Base-by-base conservation (phyloP, 2,329 filamentous ascomycete genomes). In the Neodidymelliopsis sp. region DNA sequence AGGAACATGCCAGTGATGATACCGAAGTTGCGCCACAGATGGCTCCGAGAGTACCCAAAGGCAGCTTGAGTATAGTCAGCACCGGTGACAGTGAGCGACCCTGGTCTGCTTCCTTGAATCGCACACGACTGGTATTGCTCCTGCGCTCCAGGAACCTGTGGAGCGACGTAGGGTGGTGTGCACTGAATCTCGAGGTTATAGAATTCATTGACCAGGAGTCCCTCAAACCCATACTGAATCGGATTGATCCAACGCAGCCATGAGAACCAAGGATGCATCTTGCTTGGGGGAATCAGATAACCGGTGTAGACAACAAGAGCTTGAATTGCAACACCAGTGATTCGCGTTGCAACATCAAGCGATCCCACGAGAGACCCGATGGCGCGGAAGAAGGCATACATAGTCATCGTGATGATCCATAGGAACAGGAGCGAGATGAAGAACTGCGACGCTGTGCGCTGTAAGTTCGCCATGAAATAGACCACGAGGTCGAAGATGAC, bases 171-270 rank as follows among this genome's bases (percentile, higher is more conserved):
- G 0, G 82, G 80, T 2, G 78, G 65, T 2, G 76, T 76, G 55
- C 85, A 88, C 47, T 79, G 63, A 20, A 87, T 77, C 2, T 79
- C 68, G 1, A 85, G 70, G 22, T 72, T 74, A 54, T 87, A 79
- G 48, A 91, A 90, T 64, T 91, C 88, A 59, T 91, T 91, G 0
- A 84, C 77, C 62, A 90, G 77, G 0, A 91, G 69, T 0, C 81
- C 81, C 56, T 90, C 84, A 48, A 90, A 91, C 0, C 79, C 84
- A 49, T 90, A 90, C 0, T 87, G 82, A 3, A 91, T 73, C 0
- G 87, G 87, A 54, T 77, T 76, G 53, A 77, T 67, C 68, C 74
- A 76, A 7, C 63, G 50, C 5, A 75, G 50, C 74, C 73, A 75
- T 4, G 58, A 63, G 28, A 74, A 74, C 71, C 71, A 74, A 0